These are phyloP conservation scores for Diaporthe sp. DNA, from an alignment of 2,329 filamentous ascomycete genomes.

Conservation along the genomic window DNA sequence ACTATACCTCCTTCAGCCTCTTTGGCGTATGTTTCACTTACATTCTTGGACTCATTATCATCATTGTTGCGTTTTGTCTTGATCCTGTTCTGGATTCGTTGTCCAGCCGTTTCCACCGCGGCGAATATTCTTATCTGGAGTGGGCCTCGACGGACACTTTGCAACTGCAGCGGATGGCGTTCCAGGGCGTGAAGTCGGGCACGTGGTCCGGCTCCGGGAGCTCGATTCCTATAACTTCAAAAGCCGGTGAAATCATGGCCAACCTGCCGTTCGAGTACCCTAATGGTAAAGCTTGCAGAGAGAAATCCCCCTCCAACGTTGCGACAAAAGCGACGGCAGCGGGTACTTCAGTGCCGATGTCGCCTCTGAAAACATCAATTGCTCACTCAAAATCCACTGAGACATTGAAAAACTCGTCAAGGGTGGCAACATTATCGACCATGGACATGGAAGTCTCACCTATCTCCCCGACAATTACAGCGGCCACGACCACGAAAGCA, in stretches of 20 bases:
- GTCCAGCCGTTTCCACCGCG: neutral
- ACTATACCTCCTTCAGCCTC: constrained; percentile 47
- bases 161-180: neutral
- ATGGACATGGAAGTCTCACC: neutral
- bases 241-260: neutral
- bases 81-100: constrained; percentile 39
- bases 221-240: neutral
- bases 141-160: neutral
- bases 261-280: neutral
- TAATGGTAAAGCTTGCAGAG: too few relatives aligned
- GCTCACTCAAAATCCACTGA: neutral
- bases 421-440: neutral
- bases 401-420: neutral
- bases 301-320: neutral
- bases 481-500: neutral
- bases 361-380: neutral
- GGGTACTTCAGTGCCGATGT: neutral
- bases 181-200: neutral
- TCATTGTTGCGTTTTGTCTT: constrained; percentile 40
- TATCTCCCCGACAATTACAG: neutral
- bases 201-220: neutral
- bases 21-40: constrained; percentile 47
- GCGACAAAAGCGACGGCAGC: neutral
- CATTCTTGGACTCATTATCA: constrained; percentile 41
- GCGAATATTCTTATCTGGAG: neutral